phyloP scores from a whole-genome alignment of 805 yeast genomes.

The Zygosaccharomyces lentus region DNA sequence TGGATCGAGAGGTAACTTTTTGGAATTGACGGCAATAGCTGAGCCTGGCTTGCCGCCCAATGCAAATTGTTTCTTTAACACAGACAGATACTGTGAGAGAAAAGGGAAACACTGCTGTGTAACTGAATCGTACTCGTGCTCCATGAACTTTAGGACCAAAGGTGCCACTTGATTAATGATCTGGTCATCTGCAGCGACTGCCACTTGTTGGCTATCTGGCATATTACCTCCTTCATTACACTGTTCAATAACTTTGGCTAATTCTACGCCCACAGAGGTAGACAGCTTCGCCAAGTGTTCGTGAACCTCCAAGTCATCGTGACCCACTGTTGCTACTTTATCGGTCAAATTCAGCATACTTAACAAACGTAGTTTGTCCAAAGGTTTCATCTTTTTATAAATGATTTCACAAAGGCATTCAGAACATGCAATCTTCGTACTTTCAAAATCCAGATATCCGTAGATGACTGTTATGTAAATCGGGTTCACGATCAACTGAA shows the following conservation, averaged over 20 bases:
- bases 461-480: constrained; percentile 56
- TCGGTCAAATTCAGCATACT: constrained; percentile 62
- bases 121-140: constrained; percentile 85
- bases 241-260: constrained; percentile 62
- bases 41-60: constrained; percentile 39
- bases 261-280: constrained; percentile 70
- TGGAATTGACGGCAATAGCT: constrained; percentile 37
- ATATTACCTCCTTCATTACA: constrained; percentile 37
- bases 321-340: constrained; percentile 35
- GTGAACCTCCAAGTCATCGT: constrained; percentile 58
- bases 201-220: constrained; percentile 35
- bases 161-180: constrained; percentile 64
- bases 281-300: constrained; percentile 73
- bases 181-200: constrained; percentile 42
- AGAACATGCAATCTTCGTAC: constrained; percentile 56
- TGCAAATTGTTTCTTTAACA: constrained; percentile 54
- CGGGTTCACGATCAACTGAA: constrained; percentile 61
- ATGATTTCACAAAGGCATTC: constrained; percentile 52
- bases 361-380: constrained; percentile 58
- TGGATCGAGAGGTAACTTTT: constrained; percentile 33
- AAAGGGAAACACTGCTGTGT: constrained; percentile 79
- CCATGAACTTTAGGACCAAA: constrained; percentile 60
- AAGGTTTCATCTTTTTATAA: constrained; percentile 73
- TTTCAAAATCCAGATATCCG: constrained; percentile 47
- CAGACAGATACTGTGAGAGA: constrained; percentile 65